Conservation (phyloP, 768 basidiomycete species). For the Mycena sanguinolenta region DNA sequence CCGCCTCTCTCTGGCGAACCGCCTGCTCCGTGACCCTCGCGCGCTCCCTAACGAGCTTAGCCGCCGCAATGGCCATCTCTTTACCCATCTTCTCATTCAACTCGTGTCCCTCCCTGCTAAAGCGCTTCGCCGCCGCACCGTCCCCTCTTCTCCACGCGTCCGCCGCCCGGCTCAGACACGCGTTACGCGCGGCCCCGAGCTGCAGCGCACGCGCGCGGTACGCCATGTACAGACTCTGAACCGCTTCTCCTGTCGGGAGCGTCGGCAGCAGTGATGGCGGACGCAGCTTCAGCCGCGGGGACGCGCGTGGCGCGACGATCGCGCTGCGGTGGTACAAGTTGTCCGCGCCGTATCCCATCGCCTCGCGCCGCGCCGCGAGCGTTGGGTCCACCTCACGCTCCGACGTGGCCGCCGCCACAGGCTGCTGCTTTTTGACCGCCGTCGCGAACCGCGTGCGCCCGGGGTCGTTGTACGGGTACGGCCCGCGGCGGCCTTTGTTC, state of each 20-base stretch:
- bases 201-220: slow-evolving; percentile 92
- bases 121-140: slow-evolving; percentile 94
- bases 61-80: slow-evolving; percentile 89
- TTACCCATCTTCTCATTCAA: slow-evolving; percentile 90
- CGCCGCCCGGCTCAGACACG: slow-evolving; percentile 93
- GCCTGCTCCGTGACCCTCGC: slow-evolving; percentile 81
- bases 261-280: slow-evolving; percentile 90
- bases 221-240: slow-evolving; percentile 88
- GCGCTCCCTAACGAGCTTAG: slow-evolving; percentile 87
- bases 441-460: slow-evolving; percentile 91
- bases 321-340: slow-evolving; percentile 74
- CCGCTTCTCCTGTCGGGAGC: slow-evolving; percentile 83
- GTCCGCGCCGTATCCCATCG: slow-evolving; percentile 71
- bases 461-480: slow-evolving; percentile 70
- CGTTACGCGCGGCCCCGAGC: slow-evolving; percentile 93
- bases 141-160: slow-evolving; percentile 97
- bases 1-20: slow-evolving; percentile 75
- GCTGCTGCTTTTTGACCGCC: slow-evolving; percentile 83
- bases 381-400: slow-evolving; percentile 48
- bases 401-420: slow-evolving; percentile 6
- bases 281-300: slow-evolving; percentile 87
- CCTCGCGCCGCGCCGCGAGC: slow-evolving; percentile 66
- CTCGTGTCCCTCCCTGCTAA: slow-evolving; percentile 94
- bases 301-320: slow-evolving; percentile 83
- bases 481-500: slow-evolving; percentile 59